Evolutionary conservation across 352 stramenopile genomes (phyloP).

Genomic region (Phytopythium kandeliae): DNA sequence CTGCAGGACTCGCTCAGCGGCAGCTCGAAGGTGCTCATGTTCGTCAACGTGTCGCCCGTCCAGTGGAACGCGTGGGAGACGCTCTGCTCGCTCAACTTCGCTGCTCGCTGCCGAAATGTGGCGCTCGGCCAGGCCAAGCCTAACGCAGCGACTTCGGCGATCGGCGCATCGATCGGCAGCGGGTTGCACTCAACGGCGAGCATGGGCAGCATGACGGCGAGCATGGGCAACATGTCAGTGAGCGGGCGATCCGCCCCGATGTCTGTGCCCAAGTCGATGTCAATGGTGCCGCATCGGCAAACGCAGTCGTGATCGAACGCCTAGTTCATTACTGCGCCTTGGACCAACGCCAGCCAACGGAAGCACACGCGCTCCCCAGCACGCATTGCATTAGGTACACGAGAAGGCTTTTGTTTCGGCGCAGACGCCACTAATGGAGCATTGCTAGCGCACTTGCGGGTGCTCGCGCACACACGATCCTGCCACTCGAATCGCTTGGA

Average conservation of each 20-base stretch:
- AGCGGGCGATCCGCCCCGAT: constrained; percentile 12
- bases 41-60: constrained; percentile 86
- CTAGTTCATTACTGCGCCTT: too few relatives aligned
- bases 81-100: constrained; percentile 90
- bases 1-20: constrained; percentile 79
- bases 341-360: neutral
- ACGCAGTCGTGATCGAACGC: neutral
- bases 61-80: constrained; percentile 87
- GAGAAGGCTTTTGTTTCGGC: too few relatives aligned
- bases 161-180: constrained; percentile 11
- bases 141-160: constrained; percentile 11
- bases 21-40: constrained; percentile 83
- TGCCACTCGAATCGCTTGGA: too few relatives aligned
- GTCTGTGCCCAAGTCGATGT: constrained; percentile 13
- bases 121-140: constrained; percentile 83
- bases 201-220: constrained; percentile 30
- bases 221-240: constrained; percentile 24
- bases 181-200: constrained; percentile 27
- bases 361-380: too few relatives aligned
- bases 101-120: constrained; percentile 82
- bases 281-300: constrained; percentile 7
- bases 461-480: too few relatives aligned
- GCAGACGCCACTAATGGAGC: too few relatives aligned
- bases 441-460: too few relatives aligned
- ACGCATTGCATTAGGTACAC: too few relatives aligned